Base-by-base conservation (phyloP, 306 rosid species). In the Mimosa pudica region DNA sequence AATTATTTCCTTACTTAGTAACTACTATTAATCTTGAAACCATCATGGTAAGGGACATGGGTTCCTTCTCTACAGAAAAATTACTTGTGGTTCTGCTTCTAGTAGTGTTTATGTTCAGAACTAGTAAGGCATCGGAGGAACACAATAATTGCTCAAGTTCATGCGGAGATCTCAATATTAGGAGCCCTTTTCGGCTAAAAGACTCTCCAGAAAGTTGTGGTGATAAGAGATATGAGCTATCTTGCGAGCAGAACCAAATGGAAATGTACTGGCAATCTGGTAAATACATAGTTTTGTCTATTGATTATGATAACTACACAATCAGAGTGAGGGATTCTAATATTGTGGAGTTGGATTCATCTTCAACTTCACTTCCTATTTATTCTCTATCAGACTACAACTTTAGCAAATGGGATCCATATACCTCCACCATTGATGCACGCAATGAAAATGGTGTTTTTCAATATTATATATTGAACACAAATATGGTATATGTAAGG, bases 121-220 rank as follows among this genome's bases (percentile, higher is more conserved):
- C 44, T 33, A 12, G 70, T 10, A 64, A 35, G 70, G 70, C 70
- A 35, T 8, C 8, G 0, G 11, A 62, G 64, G 14, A 32, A 11
- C 7, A 48, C 7, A 20, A 0, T 17, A 58, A 58, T 12, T 82
- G 82, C 33, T 11, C 69, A 9, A 0, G 35, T 46, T 24, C 45
- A 33, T 79, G 78, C 0, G 82, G 87, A 13, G 55, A 55, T 42
- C 79, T 20, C 1, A 74, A 83, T 57, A 41, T 86, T 20, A 78
- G 62, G 36, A 32, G 1, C 45, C 85, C 89, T 9, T 86, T 83
- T 11, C 45, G 76, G 70, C 74, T 86, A 0, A 17, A 2, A 6
- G 61, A 17, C 0, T 70, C 8, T 49, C 5, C 76, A 33, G 46
- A 49, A 1, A 12, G 49, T 46, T 51, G 76, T 35, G 76, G 76